Base-by-base conservation (phyloP, 441 rosid genomes). In the Manihot esculenta region DNA sequence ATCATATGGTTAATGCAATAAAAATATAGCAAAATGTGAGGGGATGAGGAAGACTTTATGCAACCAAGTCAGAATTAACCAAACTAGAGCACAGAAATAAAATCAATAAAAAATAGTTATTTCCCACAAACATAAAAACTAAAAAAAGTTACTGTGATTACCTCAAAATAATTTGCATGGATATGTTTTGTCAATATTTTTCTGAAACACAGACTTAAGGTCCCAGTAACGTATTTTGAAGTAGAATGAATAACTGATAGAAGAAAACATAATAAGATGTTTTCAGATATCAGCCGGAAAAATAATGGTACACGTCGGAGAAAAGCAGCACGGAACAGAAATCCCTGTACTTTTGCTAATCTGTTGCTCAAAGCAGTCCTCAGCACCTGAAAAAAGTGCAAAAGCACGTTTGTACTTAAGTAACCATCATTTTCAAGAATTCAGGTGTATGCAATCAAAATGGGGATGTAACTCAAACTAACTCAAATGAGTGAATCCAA, bases 341-440 rank as follows among this genome's bases (percentile, higher is more conserved):
- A 96, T 74, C 99, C 99, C 79, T 94, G 99, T 66, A 96, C 98
- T 90, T 92, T 96, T 35, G 99, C 99, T 74, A 96, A 78, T 83
- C 99, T 87, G 77, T 96, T 94, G 90, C 95, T 90, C 87, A 92
- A 80, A 84, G 93, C 85, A 65, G 99, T 92, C 84, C 88, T 89
- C 71, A 89, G 79, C 41, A 93, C 91, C 99, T 96, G 93, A 82
- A 77, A 74, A 73, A 62, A 61, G 21, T 33, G 54, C 21, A 68
- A 68, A 64, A 47, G 3, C 27, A 54, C 50, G 58, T 50, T 48
- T 44, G 51, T 45, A 27, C 48, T 21, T 3, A 48, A 54, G 48
- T 55, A 65, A 65, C 38, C 38, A 56, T 26, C n/a, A 1, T 26
- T 8, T 56, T 14, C 38, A 24, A 1, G 35, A 56, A 56, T 56